A percentile compares a stretch with the other conserved stretches of the same genome.
Conservation (phyloP, 1,139 yeast genomes). For the Schizosaccharomyces versatilis region DNA sequence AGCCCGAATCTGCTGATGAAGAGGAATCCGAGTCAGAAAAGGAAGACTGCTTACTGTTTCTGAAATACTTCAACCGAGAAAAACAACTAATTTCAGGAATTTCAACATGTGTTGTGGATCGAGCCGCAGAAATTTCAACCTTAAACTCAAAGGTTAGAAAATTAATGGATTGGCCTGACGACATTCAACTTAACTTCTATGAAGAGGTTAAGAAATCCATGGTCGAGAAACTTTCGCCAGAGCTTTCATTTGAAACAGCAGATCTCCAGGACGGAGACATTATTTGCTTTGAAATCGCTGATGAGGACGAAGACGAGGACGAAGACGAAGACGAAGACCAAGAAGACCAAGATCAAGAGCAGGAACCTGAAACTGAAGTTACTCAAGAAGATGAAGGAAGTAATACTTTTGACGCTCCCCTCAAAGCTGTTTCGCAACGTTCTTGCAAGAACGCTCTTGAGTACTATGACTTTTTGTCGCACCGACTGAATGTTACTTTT, state of each 20-base stretch:
- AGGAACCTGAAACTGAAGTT: conserved; percentile 19
- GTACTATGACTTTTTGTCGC: conserved; percentile 40
- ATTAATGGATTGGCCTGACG: conserved; percentile 26
- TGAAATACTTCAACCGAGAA: conserved; percentile 47
- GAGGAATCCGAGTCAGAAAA: conserved; percentile 21
- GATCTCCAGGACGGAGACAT: conserved; percentile 70
- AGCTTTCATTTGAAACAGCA: conserved; percentile 31
- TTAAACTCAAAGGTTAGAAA: conserved; percentile 26
- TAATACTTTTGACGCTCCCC: conserved; percentile 39
- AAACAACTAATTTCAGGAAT: conserved; percentile 38
- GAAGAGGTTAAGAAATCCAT: conserved; percentile 55
- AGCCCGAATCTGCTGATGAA: conserved; percentile 17
- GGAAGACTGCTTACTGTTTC: conserved; percentile 30
- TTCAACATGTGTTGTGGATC: conserved; percentile 37
- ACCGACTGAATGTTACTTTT: conserved; percentile 44
- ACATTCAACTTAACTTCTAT: conserved; percentile 26
- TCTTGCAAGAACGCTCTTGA: conserved; percentile 10
- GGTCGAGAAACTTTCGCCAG: conserved; percentile 29
- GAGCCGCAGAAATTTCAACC: conserved; percentile 26
- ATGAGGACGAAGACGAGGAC: conserved; percentile 14
- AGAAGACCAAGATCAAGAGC: conserved; percentile 11
- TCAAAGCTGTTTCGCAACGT: neutral
- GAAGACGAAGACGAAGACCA: conserved; percentile 12
- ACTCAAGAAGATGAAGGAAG: conserved; percentile 43
- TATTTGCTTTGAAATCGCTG: conserved; percentile 31